phyloP scores from a whole-genome alignment of 2,329 filamentous ascomycete genomes.

The Aspergillus texensis region DNA sequence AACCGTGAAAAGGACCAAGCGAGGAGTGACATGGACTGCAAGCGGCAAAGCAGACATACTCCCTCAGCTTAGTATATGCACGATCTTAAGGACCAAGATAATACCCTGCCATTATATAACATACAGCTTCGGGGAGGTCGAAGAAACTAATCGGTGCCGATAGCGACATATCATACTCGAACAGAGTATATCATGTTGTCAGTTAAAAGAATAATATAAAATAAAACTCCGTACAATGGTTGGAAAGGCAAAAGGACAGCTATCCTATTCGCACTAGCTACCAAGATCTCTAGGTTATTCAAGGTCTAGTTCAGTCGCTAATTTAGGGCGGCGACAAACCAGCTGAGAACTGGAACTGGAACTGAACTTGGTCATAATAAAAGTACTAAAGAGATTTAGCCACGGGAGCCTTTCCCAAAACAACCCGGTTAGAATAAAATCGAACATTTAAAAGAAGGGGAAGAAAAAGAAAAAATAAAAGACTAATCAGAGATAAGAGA shows the following conservation, averaged over 20 bases:
- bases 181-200: neutral
- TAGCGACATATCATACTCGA: neutral
- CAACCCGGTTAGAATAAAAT: neutral
- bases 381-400: neutral
- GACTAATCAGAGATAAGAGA: neutral
- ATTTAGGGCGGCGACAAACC: neutral
- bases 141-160: neutral
- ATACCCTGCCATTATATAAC: too few relatives aligned
- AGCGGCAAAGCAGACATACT: neutral
- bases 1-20: neutral
- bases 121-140: neutral
- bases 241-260: neutral
- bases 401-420: conserved; percentile 4
- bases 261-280: neutral
- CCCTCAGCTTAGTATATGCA: too few relatives aligned
- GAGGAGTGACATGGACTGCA: conserved; percentile 5
- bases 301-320: neutral
- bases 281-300: neutral
- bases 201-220: neutral
- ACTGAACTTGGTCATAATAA: neutral
- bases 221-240: neutral
- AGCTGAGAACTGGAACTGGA: neutral
- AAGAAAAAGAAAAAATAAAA: neutral
- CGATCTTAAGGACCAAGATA: too few relatives aligned
- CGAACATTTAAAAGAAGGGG: neutral